phyloP scores from a whole-genome alignment of 225 moss, liverwort and hornwort genomes.

The Marchantia paleacea region DNA sequence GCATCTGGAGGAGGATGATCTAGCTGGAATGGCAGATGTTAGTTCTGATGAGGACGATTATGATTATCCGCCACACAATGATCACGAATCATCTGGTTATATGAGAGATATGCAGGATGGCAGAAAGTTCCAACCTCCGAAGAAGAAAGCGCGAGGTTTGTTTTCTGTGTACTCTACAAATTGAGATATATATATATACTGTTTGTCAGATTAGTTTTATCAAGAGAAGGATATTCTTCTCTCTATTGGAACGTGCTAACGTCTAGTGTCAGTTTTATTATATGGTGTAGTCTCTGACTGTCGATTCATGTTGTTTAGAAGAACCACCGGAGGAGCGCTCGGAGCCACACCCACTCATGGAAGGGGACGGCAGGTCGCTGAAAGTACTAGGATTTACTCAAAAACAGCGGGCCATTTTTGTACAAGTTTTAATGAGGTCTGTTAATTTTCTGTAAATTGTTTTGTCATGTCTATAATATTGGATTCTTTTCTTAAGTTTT shows the following conservation, averaged over 20 bases:
- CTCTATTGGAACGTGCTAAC: not conserved
- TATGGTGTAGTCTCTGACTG: not conserved
- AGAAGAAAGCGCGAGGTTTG: slow-evolving; percentile 78
- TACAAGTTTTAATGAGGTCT: slow-evolving; percentile 96
- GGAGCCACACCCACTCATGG: slow-evolving; percentile 86
- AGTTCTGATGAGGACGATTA: slow-evolving; percentile 90
- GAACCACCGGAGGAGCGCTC: slow-evolving; percentile 43
- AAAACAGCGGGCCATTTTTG: slow-evolving; percentile 86
- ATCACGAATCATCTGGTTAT: slow-evolving; percentile 67
- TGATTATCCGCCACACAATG: slow-evolving; percentile 63
- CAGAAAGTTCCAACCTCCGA: slow-evolving; percentile 62
- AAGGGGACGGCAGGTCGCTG: slow-evolving; percentile 86
- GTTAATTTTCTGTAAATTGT: not conserved
- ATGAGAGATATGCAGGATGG: slow-evolving; percentile 55
- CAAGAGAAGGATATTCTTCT: not conserved
- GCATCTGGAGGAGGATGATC: slow-evolving; percentile 79
- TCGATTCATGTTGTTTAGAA: slow-evolving; percentile 28
- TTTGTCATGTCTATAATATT: not conserved
- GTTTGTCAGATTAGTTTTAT: no score
- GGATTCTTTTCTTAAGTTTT: not conserved
- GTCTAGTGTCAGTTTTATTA: no score
- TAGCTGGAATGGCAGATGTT: slow-evolving; percentile 78
- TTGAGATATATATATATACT: not conserved
- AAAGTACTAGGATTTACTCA: slow-evolving; percentile 89
- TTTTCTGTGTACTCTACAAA: not conserved